Base-by-base conservation (phyloP, 2,329 filamentous ascomycete genomes). In the Claviceps cyperi region DNA sequence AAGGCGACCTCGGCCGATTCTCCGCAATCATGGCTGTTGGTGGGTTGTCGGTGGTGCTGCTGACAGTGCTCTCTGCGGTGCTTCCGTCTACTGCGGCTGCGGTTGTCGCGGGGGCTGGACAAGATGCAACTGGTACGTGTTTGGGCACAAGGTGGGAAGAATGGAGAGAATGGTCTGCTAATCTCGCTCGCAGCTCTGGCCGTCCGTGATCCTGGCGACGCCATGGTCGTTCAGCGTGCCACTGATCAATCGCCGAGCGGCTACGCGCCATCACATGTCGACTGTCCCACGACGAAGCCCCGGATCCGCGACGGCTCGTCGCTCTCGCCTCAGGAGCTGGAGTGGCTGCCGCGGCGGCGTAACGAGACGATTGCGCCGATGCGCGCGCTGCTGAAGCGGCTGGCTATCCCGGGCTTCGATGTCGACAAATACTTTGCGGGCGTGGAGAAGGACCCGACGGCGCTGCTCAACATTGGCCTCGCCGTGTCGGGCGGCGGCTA, bases 401-500 rank as follows among this genome's bases (percentile, higher is more conserved):
- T 86, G 60, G 80, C 80, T 58, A 90, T 97, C 54, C 68, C 76
- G n/a, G 80, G 76, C 52, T 91, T 96, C 54, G 82, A 95, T 65
- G 83, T 81, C n/a, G 72, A 71, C 1, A 62, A 68, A 1, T 97
- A 92, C 62, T 80, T 97, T 58, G 48, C 56, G 19, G 52, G 64
- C 51, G 66, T 55, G 24, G 59, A 64, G 49, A 59, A 35, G 7
- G 51, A 65, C 45, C 47, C 57, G 6, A 62, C 57, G 0, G 65
- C 68, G 24, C 64, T 74, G 53, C 74, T 74, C 48, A 75, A 73
- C 56, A 81, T 94, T 53, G 87, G 74, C 15, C 77, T 94, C 54
- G 86, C 88, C 11, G 71, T 85, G 43, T 92, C 86, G 0, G 88
- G 88, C 13, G 89, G 89, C 62, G 89, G 89, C 37, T 94, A 92